These are phyloP conservation scores for Alternaria hordeiaustralica DNA, from an alignment of 2,329 filamentous ascomycete genomes.

Conservation along the genomic window DNA sequence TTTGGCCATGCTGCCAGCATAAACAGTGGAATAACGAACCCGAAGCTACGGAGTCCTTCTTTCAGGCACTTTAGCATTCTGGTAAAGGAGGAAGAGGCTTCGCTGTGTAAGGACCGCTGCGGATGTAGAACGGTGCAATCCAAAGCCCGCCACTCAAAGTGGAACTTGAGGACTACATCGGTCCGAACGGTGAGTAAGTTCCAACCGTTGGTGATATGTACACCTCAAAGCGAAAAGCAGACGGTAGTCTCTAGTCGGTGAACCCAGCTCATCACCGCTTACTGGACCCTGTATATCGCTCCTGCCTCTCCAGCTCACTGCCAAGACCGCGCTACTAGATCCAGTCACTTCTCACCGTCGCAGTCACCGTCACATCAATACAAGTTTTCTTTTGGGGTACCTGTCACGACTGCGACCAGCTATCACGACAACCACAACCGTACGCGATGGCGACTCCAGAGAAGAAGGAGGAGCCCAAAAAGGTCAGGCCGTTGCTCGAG, in stretches of 20 bases:
- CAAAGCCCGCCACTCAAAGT: neutral
- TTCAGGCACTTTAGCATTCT: too few relatives aligned
- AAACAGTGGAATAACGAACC: rapidly evolving
- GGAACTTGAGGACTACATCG: neutral
- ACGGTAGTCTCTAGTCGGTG: neutral
- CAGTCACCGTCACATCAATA: neutral
- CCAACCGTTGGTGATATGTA: neutral
- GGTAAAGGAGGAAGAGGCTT: too few relatives aligned
- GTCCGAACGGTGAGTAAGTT: neutral
- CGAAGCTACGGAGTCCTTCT: neutral
- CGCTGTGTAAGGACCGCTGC: neutral
- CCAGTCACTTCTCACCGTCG: neutral
- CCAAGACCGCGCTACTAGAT: neutral
- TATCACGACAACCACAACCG: neutral
- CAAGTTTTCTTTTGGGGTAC: too few relatives aligned
- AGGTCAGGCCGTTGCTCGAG: neutral
- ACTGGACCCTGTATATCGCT: neutral
- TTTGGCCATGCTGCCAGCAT: too few relatives aligned
- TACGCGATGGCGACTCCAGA: neutral
- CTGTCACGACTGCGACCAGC: neutral
- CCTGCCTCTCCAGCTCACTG: neutral
- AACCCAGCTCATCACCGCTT: neutral
- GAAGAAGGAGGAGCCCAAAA: neutral
- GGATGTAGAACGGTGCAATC: neutral
- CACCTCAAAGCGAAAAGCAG: neutral